These are phyloP conservation scores for Boletus edulis DNA, from an alignment of 768 basidiomycete genomes.

Conservation along the genomic window DNA sequence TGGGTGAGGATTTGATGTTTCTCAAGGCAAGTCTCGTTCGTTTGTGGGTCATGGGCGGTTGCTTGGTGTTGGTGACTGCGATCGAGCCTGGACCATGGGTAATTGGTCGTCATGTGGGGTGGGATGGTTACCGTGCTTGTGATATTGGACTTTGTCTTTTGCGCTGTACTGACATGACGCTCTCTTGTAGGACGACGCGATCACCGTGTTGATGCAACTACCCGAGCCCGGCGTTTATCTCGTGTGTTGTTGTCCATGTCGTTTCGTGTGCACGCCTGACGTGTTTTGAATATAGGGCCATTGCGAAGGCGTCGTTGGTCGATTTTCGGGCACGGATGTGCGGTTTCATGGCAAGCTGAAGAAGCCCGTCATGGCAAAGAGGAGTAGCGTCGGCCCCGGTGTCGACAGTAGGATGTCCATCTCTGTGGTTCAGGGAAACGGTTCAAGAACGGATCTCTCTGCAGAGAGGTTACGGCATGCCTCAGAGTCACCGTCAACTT, in stretches of 20 bases:
- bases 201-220: constrained; percentile 74
- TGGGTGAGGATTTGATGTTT: constrained; percentile 80
- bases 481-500: constrained; percentile 18
- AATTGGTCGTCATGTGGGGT: background rate
- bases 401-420: constrained; percentile 17
- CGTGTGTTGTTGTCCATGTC: constrained; percentile 45
- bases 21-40: constrained; percentile 51
- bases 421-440: constrained; percentile 13
- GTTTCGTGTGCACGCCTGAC: background rate
- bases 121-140: background rate
- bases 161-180: constrained; percentile 7
- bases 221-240: constrained; percentile 56
- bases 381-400: constrained; percentile 28
- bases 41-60: background rate
- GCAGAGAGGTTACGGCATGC: constrained; percentile 5
- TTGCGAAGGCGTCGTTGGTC: constrained; percentile 85
- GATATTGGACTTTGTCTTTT: background rate
- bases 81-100: too few species aligned
- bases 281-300: constrained; percentile 52
- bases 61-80: too few species aligned
- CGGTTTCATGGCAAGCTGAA: constrained; percentile 74
- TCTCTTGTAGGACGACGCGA: constrained; percentile 64
- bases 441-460: background rate
- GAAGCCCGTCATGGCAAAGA: constrained; percentile 75
- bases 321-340: constrained; percentile 63